Conservation (phyloP, 495 filamentous ascomycete genomes). For the Jackrogersella minutella region DNA sequence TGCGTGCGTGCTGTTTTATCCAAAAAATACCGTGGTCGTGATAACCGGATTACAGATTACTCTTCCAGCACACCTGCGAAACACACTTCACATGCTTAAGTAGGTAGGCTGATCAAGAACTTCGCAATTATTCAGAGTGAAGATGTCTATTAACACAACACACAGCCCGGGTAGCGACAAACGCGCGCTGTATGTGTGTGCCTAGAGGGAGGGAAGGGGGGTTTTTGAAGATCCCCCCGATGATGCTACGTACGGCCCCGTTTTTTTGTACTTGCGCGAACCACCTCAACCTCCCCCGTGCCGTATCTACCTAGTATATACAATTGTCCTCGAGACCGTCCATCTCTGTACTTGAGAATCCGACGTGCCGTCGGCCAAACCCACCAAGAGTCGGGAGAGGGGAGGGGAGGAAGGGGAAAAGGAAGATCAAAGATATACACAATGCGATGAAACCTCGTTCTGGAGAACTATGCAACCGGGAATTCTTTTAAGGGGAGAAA, state of each 20-base stretch:
- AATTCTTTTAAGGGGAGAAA: not conserved
- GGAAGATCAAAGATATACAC: slow-evolving; percentile 13
- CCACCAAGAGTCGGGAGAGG: not conserved
- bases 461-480: slow-evolving; percentile 24
- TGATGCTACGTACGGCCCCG: not conserved
- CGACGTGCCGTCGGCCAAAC: not conserved
- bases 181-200: not conserved
- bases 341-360: too few species aligned
- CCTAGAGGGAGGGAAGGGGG: not conserved
- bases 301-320: too few species aligned
- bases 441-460: slow-evolving; percentile 20
- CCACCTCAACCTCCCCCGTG: too few species aligned
- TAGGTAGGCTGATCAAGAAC: not conserved
- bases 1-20: too few species aligned
- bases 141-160: slow-evolving; percentile 33
- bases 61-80: too few species aligned
- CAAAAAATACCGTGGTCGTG: too few species aligned
- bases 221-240: not conserved
- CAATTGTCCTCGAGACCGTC: too few species aligned
- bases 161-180: not conserved
- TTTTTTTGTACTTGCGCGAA: not conserved
- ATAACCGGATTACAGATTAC: too few species aligned
- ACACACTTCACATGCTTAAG: too few species aligned
- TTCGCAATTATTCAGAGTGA: slow-evolving; percentile 21
- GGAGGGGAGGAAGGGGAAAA: not conserved